phyloP scores from a whole-genome alignment of 352 stramenopile species.

The Phytopythium helicoides region DNA sequence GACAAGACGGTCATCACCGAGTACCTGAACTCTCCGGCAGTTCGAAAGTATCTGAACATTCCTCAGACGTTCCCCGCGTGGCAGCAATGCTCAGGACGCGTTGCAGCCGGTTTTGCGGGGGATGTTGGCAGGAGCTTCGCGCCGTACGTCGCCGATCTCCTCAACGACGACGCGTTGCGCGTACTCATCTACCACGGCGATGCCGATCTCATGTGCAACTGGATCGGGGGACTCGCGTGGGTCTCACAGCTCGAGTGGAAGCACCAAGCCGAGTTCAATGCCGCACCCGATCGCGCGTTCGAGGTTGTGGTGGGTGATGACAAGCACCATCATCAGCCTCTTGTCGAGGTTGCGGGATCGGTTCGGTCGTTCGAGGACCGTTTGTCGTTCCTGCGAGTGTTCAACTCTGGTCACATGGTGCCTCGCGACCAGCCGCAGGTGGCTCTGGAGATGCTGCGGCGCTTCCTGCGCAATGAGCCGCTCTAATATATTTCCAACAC shows the following conservation, averaged over 20 bases:
- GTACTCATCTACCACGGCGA: slow-evolving; percentile 29
- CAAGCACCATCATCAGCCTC: neutral
- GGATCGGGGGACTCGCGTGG: slow-evolving; percentile 35
- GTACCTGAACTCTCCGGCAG: slow-evolving; percentile 56
- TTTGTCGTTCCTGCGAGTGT: slow-evolving; percentile 53
- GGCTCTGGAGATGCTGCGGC: slow-evolving; percentile 50
- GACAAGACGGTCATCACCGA: slow-evolving; percentile 19
- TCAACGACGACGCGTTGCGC: slow-evolving; percentile 16
- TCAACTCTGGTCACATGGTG: slow-evolving; percentile 51
- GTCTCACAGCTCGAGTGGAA: slow-evolving; percentile 30
- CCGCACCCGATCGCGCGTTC: slow-evolving; percentile 10
- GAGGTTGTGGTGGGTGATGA: slow-evolving; percentile 3
- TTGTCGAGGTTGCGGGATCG: slow-evolving; percentile 11
- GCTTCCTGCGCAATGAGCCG: slow-evolving; percentile 46
- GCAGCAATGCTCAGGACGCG: slow-evolving; percentile 85
- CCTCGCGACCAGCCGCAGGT: slow-evolving; percentile 41
- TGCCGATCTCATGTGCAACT: slow-evolving; percentile 44
- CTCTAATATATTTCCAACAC: slow-evolving; percentile 13
- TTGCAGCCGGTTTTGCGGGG: slow-evolving; percentile 74
- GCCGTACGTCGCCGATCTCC: slow-evolving; percentile 17
- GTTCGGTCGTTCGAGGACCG: slow-evolving; percentile 25
- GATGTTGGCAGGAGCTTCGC: slow-evolving; percentile 21
- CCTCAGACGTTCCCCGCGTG: slow-evolving; percentile 41
- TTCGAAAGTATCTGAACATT: slow-evolving; percentile 36
- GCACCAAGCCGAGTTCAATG: slow-evolving; percentile 24